Base-by-base conservation (phyloP, 192 early-diverging fungal species). In the Gonapodya prolifera region DNA sequence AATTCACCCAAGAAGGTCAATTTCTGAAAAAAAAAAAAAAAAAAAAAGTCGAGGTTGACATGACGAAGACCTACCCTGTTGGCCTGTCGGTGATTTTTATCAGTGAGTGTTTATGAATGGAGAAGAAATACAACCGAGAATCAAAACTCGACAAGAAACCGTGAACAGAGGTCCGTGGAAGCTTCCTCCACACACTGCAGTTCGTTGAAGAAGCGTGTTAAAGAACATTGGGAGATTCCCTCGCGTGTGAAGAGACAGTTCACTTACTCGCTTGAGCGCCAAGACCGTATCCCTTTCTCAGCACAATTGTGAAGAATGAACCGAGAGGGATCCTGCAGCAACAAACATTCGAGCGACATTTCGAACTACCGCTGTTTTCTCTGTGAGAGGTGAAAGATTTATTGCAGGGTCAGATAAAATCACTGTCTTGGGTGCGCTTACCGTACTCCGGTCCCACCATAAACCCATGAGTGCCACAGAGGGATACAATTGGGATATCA, bases 381-480 rank as follows among this genome's bases (percentile, higher is more conserved):
- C 80, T 61, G 45, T 16, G 45, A 23, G 45, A 61, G 45, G 8
- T 8, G 45, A 61, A 61, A 8, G 45, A 16, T 16, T 16, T 8
- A 61, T 16, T 23, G 8, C 8, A 16, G 8, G 8, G 45, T 61
- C 8, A 61, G 45, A 61, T 8, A 61, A 16, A 23, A 61, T 8
- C 45, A 61, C 8, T 61, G 23, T 61, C 45, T 61, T 8, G 8
- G 8, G 45, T 8, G 45, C 45, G 23, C 45, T 8, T 61, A 61
- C 45, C 45, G 1, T 78, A 35, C 8, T 81, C 80, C 1, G 69
- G 73, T 8, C 80, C 80, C 18, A 80, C 80, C 80, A 80, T 80
- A 70, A 80, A 80, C 17, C 80, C 80, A 30, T 78, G 80, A 1
- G 80, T 80, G 71, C 80, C 80, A 70, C 80, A 80, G n/a, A 80